Conservation (phyloP, 2,329 filamentous ascomycete genomes). For the Fusarium devonianum region DNA sequence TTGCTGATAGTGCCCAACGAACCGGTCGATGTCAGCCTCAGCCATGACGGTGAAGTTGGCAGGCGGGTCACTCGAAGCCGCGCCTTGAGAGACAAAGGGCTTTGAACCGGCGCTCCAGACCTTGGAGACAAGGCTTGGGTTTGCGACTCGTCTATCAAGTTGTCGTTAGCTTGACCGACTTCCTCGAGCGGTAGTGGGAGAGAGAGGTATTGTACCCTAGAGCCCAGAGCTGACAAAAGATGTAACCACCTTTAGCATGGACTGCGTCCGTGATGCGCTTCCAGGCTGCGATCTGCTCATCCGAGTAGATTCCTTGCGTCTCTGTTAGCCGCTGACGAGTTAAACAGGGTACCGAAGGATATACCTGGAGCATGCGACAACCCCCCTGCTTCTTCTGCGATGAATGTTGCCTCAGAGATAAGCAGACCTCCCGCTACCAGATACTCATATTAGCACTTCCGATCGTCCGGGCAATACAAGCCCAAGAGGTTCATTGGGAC, state of each 20-base stretch:
- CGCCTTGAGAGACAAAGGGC: slow-evolving; percentile 10
- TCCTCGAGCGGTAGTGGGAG: not conserved
- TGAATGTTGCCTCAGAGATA: slow-evolving; percentile 56
- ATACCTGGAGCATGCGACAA: slow-evolving; percentile 38
- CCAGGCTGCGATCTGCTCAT: slow-evolving; percentile 66
- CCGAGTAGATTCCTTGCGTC: slow-evolving; percentile 64
- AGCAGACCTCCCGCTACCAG: slow-evolving; percentile 50
- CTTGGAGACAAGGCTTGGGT: slow-evolving; percentile 24
- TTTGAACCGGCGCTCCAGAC: slow-evolving; percentile 34
- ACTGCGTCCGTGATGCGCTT: slow-evolving; percentile 67
- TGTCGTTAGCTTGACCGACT: slow-evolving; percentile 1
- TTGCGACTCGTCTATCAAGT: slow-evolving; percentile 29
- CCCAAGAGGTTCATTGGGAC: not conserved
- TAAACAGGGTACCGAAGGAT: not conserved
- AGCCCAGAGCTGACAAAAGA: slow-evolving; percentile 70
- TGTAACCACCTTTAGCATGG: slow-evolving; percentile 67
- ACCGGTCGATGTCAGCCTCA: slow-evolving; percentile 67
- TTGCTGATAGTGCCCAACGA: slow-evolving; percentile 66
- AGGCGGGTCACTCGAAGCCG: slow-evolving; percentile 13
- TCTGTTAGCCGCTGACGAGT: slow-evolving; percentile 36
- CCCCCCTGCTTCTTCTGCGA: slow-evolving; percentile 44
- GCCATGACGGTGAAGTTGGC: slow-evolving; percentile 62
- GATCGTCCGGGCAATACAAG: not conserved
- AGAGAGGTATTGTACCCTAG: slow-evolving; percentile 58
- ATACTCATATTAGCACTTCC: not conserved